These are phyloP conservation scores for Chenopodium formosanum DNA, from an alignment of 148 eudicot genomes.

Conservation along the genomic window DNA sequence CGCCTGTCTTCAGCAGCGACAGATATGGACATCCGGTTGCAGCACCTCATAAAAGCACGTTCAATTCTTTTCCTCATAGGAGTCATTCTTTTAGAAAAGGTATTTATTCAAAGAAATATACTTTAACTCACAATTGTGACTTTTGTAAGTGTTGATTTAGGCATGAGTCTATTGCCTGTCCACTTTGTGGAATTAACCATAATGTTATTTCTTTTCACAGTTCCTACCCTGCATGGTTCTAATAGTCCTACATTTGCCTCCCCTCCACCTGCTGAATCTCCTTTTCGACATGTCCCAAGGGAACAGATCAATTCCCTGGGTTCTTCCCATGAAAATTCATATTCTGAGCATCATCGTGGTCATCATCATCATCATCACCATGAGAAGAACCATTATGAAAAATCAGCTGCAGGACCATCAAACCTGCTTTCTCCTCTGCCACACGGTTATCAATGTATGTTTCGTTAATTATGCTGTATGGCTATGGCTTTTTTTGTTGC, in stretches of 20 bases:
- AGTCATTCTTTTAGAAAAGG: conserved; percentile 12
- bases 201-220: conserved; percentile 26
- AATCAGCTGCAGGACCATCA: conserved; percentile 35
- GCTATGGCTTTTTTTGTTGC: background rate
- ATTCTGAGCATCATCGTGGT: conserved; percentile 39
- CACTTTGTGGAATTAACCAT: background rate
- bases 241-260: conserved; percentile 9
- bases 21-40: conserved; percentile 7
- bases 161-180: background rate
- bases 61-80: background rate
- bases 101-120: conserved; percentile 4
- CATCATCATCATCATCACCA: conserved; percentile 17
- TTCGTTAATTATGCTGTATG: background rate
- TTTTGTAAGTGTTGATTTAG: background rate
- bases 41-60: conserved; percentile 7
- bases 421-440: conserved; percentile 27
- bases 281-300: conserved; percentile 24
- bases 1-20: conserved; percentile 11
- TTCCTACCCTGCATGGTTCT: conserved; percentile 4
- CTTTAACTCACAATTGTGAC: background rate
- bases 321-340: conserved; percentile 26
- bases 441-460: conserved; percentile 42
- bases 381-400: conserved; percentile 22
- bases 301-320: conserved; percentile 27
- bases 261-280: conserved; percentile 22